Conservation (phyloP, 2,329 filamentous ascomycete genomes). For the Venturia carpophila region DNA sequence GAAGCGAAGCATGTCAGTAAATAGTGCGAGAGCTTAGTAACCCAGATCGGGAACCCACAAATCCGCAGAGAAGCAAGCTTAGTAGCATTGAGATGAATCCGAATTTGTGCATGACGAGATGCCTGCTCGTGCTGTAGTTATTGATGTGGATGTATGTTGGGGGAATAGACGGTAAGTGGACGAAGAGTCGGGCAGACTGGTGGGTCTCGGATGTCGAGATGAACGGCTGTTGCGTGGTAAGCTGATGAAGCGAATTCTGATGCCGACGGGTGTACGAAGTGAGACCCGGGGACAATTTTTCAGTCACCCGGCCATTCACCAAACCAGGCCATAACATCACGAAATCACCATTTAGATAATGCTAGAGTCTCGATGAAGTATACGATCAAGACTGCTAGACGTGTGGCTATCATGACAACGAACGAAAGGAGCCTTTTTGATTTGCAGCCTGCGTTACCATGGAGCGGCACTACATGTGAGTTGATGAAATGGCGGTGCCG, state of each 20-base stretch:
- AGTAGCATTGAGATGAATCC: neutral
- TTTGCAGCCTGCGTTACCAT: no score
- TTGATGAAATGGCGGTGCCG: no score
- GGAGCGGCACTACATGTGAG: no score
- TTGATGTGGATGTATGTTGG: neutral
- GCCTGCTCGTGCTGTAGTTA: neutral
- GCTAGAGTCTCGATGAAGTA: no score
- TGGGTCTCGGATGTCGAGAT: neutral
- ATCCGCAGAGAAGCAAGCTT: neutral
- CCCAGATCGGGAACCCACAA: neutral
- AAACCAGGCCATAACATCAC: no score
- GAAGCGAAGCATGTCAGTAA: neutral
- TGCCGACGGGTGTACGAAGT: neutral
- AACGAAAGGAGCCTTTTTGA: no score
- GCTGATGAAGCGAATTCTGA: neutral
- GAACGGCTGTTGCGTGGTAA: neutral
- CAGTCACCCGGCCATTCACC: no score
- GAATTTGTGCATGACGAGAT: neutral
- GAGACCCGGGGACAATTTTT: no score
- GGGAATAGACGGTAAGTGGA: neutral
- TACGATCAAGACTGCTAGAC: no score
- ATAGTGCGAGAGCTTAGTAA: neutral
- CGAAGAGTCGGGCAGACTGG: neutral
- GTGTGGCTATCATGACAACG: no score
- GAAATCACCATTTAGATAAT: no score